phyloP scores from a whole-genome alignment of 2,329 filamentous ascomycete species.

The Didymella exigua region DNA sequence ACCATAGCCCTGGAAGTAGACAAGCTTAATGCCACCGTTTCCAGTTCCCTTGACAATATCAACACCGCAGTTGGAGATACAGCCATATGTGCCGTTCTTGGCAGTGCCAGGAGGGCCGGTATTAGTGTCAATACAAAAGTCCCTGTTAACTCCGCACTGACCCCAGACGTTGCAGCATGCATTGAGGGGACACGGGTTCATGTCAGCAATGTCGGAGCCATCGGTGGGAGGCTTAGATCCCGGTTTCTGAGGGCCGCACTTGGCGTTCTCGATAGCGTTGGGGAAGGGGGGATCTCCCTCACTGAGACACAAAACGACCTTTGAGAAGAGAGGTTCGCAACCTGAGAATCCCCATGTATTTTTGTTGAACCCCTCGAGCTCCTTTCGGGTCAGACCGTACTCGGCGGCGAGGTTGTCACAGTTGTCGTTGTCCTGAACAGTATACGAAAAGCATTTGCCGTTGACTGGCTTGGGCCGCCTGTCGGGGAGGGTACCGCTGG shows the following conservation, averaged over 20 bases:
- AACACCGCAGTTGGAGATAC: constrained; percentile 1
- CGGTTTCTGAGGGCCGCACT: background rate
- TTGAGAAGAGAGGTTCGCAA: background rate
- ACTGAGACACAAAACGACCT: background rate
- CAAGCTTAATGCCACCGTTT: background rate
- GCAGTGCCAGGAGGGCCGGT: background rate
- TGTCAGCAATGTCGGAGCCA: background rate
- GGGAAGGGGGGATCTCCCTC: background rate
- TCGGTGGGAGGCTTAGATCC: background rate
- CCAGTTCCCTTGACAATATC: background rate
- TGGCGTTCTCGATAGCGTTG: background rate
- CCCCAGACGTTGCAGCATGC: background rate
- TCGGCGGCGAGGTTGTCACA: background rate
- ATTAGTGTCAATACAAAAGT: background rate
- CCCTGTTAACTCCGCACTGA: background rate
- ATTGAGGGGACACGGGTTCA: constrained; percentile 1
- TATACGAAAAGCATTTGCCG: background rate
- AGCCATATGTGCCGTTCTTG: background rate
- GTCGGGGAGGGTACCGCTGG: background rate
- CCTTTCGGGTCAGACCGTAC: background rate
- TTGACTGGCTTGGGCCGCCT: background rate
- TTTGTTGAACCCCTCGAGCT: constrained; percentile 2
- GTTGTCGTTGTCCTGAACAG: background rate
- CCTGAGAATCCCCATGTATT: constrained; percentile 1
- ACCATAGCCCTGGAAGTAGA: constrained; percentile 14